A percentile compares a stretch with the other conserved stretches of the same genome.
Evolutionary conservation across 257 asterid species (phyloP).

Genomic region (Dorcoceras hygrometricum): DNA sequence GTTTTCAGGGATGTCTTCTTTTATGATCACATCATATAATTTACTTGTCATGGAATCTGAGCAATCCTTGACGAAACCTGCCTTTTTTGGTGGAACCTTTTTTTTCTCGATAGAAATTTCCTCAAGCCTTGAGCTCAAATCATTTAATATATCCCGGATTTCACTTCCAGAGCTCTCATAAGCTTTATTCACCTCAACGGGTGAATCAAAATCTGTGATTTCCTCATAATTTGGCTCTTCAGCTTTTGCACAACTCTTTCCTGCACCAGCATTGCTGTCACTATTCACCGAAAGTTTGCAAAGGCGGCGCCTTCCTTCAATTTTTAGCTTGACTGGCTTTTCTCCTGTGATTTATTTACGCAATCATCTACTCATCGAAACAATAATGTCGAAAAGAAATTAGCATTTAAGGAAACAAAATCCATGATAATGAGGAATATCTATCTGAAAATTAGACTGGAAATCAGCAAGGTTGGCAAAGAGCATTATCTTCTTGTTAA

Average conservation of each 20-base stretch:
- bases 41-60: slow-evolving; percentile 29
- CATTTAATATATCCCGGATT: slow-evolving; percentile 75
- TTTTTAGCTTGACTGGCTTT: slow-evolving; percentile 52
- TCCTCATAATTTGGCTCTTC: slow-evolving; percentile 39
- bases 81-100: slow-evolving; percentile 46
- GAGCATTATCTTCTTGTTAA: slow-evolving; percentile 28
- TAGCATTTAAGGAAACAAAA: slow-evolving; percentile 15
- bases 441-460: slow-evolving; percentile 25
- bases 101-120: slow-evolving; percentile 72
- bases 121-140: slow-evolving; percentile 74
- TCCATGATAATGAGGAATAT: slow-evolving; percentile 22
- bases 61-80: slow-evolving; percentile 28
- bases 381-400: slow-evolving; percentile 10
- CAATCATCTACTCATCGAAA: slow-evolving; percentile 22
- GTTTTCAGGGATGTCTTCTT: slow-evolving; percentile 36
- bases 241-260: slow-evolving; percentile 18
- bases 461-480: slow-evolving; percentile 27
- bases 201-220: slow-evolving; percentile 57
- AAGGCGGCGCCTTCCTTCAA: slow-evolving; percentile 85
- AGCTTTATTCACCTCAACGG: slow-evolving; percentile 37
- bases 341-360: slow-evolving; percentile 36
- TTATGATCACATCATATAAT: slow-evolving; percentile 29
- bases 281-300: slow-evolving; percentile 52
- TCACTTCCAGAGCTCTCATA: slow-evolving; percentile 48
- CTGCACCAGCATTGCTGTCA: slow-evolving; percentile 26